phyloP scores from a whole-genome alignment of 2,329 filamentous ascomycete species.

The Scopulariopsis brevicaulis region DNA sequence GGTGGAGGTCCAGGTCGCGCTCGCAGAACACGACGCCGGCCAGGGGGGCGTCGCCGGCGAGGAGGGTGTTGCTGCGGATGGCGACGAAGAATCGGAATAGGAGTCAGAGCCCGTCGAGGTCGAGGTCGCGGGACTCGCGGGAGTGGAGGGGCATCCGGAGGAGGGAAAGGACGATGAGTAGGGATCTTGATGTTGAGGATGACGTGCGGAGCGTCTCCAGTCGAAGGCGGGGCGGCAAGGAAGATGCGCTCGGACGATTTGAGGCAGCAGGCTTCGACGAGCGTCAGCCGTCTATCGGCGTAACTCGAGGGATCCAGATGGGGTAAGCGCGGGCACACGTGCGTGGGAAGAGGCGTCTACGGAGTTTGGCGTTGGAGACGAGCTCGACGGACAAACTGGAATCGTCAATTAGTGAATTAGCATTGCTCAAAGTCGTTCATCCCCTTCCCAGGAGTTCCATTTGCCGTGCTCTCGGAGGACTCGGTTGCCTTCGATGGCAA shows the following conservation, averaged over 20 bases:
- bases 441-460: no score
- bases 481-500: neutral
- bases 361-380: no score
- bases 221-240: neutral
- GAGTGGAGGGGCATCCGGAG: conserved; percentile 1
- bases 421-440: no score
- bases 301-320: no score
- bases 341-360: no score
- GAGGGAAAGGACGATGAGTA: neutral
- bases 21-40: neutral
- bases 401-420: no score
- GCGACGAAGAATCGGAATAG: neutral
- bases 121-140: neutral
- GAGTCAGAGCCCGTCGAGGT: conserved; percentile 2
- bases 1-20: conserved; percentile 2
- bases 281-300: neutral
- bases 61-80: neutral
- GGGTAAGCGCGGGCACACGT: no score
- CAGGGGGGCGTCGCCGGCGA: neutral
- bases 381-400: no score
- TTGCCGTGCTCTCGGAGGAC: neutral
- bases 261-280: neutral
- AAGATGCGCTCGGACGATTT: neutral
- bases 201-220: neutral
- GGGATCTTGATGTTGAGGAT: neutral